Evolutionary conservation across 495 filamentous ascomycete genomes (phyloP).

Genomic region (Glonium stellatum): DNA sequence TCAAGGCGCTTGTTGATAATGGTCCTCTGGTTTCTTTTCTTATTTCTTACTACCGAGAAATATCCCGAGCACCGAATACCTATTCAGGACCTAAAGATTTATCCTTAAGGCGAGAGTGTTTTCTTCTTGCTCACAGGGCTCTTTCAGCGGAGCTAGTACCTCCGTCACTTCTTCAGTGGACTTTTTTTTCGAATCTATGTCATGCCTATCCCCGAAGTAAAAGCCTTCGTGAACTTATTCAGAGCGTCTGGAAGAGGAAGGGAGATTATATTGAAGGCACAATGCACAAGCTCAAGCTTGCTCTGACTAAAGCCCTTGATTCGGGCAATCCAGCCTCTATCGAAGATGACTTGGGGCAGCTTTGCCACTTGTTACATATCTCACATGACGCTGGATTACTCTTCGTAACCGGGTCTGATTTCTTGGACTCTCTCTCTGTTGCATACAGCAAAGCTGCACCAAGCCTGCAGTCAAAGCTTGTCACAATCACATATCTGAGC

Average conservation of each 20-base stretch:
- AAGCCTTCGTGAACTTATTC: slow-evolving; percentile 38
- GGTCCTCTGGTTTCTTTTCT: slow-evolving; percentile 53
- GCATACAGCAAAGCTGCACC: slow-evolving; percentile 57
- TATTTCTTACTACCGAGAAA: slow-evolving; percentile 52
- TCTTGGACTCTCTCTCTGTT: slow-evolving; percentile 64
- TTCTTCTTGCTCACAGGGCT: slow-evolving; percentile 50
- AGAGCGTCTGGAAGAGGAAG: slow-evolving; percentile 42
- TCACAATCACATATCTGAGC: slow-evolving; percentile 64
- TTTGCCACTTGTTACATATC: slow-evolving; percentile 46
- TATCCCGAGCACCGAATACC: slow-evolving; percentile 16
- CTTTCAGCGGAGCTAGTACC: slow-evolving; percentile 43
- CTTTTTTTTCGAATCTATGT: slow-evolving; percentile 52
- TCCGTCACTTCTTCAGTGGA: slow-evolving; percentile 44
- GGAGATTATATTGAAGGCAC: slow-evolving; percentile 37
- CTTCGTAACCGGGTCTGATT: slow-evolving; percentile 77
- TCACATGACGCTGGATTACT: slow-evolving; percentile 50
- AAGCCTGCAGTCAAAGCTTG: slow-evolving; percentile 53
- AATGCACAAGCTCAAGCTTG: slow-evolving; percentile 43
- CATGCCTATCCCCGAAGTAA: slow-evolving; percentile 49
- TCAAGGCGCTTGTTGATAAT: slow-evolving; percentile 43
- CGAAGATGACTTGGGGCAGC: slow-evolving; percentile 42
- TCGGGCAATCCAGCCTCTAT: slow-evolving; percentile 29
- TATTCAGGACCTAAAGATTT: slow-evolving; percentile 43
- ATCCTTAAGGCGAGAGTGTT: slow-evolving; percentile 53
- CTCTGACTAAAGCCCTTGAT: slow-evolving; percentile 48